These are phyloP conservation scores for Yarrowia sp. DNA, from an alignment of 805 yeast species.

Conservation along the genomic window DNA sequence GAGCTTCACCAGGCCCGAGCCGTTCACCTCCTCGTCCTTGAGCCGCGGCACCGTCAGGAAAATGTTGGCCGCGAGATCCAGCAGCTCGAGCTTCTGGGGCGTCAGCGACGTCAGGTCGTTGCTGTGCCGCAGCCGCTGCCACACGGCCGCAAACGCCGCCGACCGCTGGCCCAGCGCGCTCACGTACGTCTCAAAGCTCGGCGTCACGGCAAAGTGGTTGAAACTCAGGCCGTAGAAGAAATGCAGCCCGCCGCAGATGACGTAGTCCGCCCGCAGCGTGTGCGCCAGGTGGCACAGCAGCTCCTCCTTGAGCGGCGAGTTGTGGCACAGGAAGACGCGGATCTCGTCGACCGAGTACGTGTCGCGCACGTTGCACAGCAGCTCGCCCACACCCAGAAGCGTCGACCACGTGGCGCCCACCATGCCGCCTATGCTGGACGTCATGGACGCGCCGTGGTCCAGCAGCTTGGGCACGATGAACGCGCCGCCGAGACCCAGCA, in stretches of 20 bases:
- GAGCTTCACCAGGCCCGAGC: slow-evolving; percentile 48
- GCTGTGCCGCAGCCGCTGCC: slow-evolving; percentile 60
- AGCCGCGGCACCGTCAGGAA: slow-evolving; percentile 34
- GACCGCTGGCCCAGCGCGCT: slow-evolving; percentile 67
- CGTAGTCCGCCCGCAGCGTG: slow-evolving; percentile 71
- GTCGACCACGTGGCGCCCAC: slow-evolving; percentile 80
- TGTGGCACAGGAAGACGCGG: slow-evolving; percentile 69
- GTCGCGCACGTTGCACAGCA: slow-evolving; percentile 58
- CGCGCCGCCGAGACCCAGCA: slow-evolving; percentile 78
- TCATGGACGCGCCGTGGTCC: slow-evolving; percentile 62
- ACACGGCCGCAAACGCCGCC: slow-evolving; percentile 65
- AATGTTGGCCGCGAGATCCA: slow-evolving; percentile 36
- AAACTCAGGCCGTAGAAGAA: slow-evolving; percentile 73
- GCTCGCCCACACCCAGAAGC: slow-evolving; percentile 70
- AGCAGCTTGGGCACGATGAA: slow-evolving; percentile 70
- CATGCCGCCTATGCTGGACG: slow-evolving; percentile 60
- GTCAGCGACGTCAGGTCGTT: slow-evolving; percentile 28
- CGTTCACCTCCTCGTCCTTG: slow-evolving; percentile 41
- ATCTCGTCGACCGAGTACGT: slow-evolving; percentile 56
- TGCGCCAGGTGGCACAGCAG: slow-evolving; percentile 71
- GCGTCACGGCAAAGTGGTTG: slow-evolving; percentile 69
- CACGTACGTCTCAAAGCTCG: slow-evolving; percentile 67
- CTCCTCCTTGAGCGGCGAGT: slow-evolving; percentile 75
- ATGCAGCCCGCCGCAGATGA: slow-evolving; percentile 75
- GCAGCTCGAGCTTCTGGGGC: slow-evolving; percentile 34